These are phyloP conservation scores for Aureobasidium uvarum DNA, from an alignment of 2,329 filamentous ascomycete genomes.

Conservation along the genomic window DNA sequence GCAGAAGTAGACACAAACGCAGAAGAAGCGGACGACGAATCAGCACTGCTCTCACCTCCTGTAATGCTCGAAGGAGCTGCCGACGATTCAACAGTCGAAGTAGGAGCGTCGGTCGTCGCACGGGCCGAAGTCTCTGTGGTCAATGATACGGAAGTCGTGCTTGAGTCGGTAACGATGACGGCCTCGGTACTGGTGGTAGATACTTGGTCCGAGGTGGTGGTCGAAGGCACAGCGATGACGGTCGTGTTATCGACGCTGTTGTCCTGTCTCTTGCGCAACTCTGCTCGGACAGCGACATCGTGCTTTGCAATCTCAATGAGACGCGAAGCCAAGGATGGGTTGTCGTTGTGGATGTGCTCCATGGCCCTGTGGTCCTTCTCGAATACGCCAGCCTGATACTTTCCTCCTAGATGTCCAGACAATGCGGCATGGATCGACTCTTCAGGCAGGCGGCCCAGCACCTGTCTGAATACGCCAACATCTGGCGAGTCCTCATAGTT, in stretches of 20 bases:
- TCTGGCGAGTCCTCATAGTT: conserved; percentile 27
- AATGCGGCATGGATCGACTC: conserved; percentile 65
- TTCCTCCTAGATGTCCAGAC: conserved; percentile 60
- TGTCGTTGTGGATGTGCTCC: conserved; percentile 60
- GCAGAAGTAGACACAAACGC: conserved; percentile 28
- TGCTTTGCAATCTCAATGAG: conserved; percentile 62
- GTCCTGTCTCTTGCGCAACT: conserved; percentile 45
- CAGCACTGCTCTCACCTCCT: conserved; percentile 30
- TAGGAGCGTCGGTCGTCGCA: conserved; percentile 11
- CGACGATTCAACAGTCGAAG: conserved; percentile 28
- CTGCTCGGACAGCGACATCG: conserved; percentile 38
- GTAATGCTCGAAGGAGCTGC: conserved; percentile 28
- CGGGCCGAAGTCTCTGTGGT: conserved; percentile 30
- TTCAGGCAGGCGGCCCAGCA: conserved; percentile 57
- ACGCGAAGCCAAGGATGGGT: conserved; percentile 61
- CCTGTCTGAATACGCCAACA: conserved; percentile 51
- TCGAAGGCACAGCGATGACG: conserved; percentile 29
- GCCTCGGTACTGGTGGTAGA: conserved; percentile 32
- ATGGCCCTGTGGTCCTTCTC: conserved; percentile 62
- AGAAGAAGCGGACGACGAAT: conserved; percentile 28
- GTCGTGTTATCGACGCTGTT: conserved; percentile 28
- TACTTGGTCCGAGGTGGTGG: conserved; percentile 16
- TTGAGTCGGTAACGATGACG: conserved; percentile 32
- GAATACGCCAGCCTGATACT: conserved; percentile 68
- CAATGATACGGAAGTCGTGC: conserved; percentile 33